phyloP scores from a whole-genome alignment of 768 basidiomycete species.

The Leccinum disarticulatum region DNA sequence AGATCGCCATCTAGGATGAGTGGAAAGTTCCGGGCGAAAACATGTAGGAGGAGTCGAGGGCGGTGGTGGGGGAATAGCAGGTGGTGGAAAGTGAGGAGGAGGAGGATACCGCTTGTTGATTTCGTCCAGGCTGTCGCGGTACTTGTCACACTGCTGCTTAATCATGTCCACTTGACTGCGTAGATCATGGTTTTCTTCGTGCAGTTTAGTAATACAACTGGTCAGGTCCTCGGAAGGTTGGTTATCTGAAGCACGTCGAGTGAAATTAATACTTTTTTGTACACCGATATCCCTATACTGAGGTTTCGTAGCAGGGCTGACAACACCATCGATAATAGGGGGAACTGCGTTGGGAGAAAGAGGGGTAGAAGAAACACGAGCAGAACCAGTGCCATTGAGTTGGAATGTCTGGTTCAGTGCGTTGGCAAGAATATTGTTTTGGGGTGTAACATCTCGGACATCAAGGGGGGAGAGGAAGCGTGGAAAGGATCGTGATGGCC shows the following conservation, averaged over 20 bases:
- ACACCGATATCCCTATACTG: slow-evolving; percentile 24
- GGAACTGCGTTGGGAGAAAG: slow-evolving; percentile 1
- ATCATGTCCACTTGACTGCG: slow-evolving; percentile 7
- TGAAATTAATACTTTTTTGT: slow-evolving; percentile 24
- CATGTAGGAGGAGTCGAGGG: background rate
- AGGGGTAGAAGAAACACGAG: slow-evolving; percentile 9
- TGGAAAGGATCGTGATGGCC: slow-evolving; percentile 12
- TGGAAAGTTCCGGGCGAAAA: slow-evolving; percentile 3
- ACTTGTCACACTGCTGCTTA: slow-evolving; percentile 8
- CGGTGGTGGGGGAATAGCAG: background rate
- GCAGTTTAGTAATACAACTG: slow-evolving; percentile 19
- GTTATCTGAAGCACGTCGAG: slow-evolving; percentile 9
- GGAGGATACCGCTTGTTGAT: slow-evolving; percentile 12
- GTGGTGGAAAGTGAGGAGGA: background rate
- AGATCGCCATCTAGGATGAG: slow-evolving; percentile 21
- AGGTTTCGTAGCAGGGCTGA: slow-evolving; percentile 2
- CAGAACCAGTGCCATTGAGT: slow-evolving; percentile 19
- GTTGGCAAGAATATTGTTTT: slow-evolving; percentile 18
- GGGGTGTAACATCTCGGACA: background rate
- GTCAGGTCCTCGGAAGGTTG: slow-evolving; percentile 7
- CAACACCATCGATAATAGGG: slow-evolving; percentile 3
- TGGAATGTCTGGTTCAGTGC: slow-evolving; percentile 32
- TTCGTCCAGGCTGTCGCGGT: slow-evolving; percentile 12
- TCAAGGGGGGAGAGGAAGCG: background rate
- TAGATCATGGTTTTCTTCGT: slow-evolving; percentile 17